A percentile compares a stretch with the other conserved stretches of the same genome.
These are phyloP conservation scores for Chlorokybus atmophyticus DNA, from an alignment of 139 green algal species.

Conservation along the genomic window DNA sequence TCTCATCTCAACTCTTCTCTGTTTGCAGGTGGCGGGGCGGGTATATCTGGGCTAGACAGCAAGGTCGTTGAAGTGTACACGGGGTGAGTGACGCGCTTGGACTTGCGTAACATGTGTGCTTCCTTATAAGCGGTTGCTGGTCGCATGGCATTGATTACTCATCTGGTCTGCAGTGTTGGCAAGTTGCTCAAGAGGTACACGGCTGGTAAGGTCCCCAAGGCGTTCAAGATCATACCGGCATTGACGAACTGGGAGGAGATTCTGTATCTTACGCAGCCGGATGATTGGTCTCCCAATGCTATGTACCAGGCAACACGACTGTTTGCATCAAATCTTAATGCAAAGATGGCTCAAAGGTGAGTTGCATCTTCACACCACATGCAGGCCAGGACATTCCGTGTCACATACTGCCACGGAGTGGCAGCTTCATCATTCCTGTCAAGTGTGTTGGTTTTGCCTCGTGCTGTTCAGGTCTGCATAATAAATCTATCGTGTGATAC, in stretches of 20 bases:
- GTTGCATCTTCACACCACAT: too few species aligned
- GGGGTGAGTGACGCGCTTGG: too few species aligned
- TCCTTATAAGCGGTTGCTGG: too few species aligned
- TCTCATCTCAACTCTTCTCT: slow-evolving; percentile 7
- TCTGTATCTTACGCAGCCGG: slow-evolving; percentile 68
- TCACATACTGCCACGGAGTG: too few species aligned
- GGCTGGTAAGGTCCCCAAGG: slow-evolving; percentile 81
- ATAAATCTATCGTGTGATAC: too few species aligned
- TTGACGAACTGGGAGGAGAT: slow-evolving; percentile 95
- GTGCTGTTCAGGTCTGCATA: too few species aligned
- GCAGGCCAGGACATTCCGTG: too few species aligned
- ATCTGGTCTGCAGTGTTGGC: slow-evolving; percentile 26
- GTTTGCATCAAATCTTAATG: slow-evolving; percentile 95
- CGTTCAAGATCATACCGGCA: slow-evolving; percentile 97
- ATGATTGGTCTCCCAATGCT: slow-evolving; percentile 72
- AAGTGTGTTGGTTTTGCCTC: too few species aligned
- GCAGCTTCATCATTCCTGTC: too few species aligned
- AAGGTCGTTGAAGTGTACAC: slow-evolving; percentile 39
- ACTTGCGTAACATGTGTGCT: too few species aligned
- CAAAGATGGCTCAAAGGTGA: slow-evolving; percentile 50
- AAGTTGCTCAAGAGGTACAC: slow-evolving; percentile 52
- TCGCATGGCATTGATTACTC: too few species aligned
- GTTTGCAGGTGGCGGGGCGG: background rate
- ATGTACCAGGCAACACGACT: slow-evolving; percentile 79
- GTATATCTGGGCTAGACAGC: slow-evolving; percentile 47